Base-by-base conservation (phyloP, 1,139 yeast genomes). In the Pneumocystis jirovecii region DNA sequence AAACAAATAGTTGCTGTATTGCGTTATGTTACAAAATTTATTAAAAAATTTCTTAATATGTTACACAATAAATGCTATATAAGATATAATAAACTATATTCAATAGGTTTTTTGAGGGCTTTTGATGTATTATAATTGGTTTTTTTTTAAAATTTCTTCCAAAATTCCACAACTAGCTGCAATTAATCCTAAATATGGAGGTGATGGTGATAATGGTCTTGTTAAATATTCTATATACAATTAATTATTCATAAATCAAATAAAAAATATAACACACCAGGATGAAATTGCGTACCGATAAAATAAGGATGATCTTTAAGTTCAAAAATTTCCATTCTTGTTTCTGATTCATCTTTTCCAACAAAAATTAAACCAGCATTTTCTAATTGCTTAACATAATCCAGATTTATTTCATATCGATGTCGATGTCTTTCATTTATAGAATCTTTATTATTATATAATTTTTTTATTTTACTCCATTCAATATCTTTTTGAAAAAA, bases 381-480 rank as follows among this genome's bases (percentile, higher is more conserved):
- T 77, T 93, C 97, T 70, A 91, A 83, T 62, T 79, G 76, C 15
- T 78, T 79, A 69, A 91, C 86, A 73, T 88, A 80, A 69, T 82
- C 82, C 17, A 98, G 98, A 78, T 90, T 93, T 71, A 93, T 90
- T 77, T 93, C 98, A 76, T 95, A 93, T 79, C 99, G 86, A 77
- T 93, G 99, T 81, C 99, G 87, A 76, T 93, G 99, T 83, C 99
- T 89, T 80, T 93, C 99, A 70, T 81, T 80, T 64, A 91, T 95
- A 63, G 82, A 78, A 7, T 82, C 81, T 67, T 83, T 84, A 66
- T 95, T 96, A 76, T 95, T 96, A 76, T 95, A 93, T 67, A 95
- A 81, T 77, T 84, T 82, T 76, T 89, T 85, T 73, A 93, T 83
- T 69, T 80, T 82, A 65, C 93, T 83, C 84, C 85, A 81, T 71